Evolutionary conservation across 352 stramenopile species (phyloP).

Genomic region (Pythium phragmiticola): DNA sequence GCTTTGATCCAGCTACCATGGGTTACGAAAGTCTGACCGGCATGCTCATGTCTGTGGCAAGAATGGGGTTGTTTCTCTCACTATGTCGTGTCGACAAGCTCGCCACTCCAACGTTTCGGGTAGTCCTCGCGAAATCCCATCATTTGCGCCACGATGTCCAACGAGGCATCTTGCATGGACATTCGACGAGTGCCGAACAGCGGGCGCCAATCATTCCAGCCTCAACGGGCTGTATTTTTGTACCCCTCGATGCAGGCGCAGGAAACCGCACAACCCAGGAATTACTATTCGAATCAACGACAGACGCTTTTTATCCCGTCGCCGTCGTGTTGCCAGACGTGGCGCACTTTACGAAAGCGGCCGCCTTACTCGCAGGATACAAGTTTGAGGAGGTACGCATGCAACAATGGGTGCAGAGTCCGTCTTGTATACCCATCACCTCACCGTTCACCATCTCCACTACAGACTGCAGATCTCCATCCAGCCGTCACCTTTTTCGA

Average conservation of each 20-base stretch:
- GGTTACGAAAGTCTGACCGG: not conserved
- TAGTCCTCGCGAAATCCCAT: conserved; percentile 8
- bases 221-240: conserved; percentile 9
- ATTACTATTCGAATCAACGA: conserved; percentile 4
- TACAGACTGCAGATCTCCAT: conserved; percentile 9
- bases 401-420: not conserved
- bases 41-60: conserved; percentile 6
- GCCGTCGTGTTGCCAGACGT: conserved; percentile 11
- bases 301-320: conserved; percentile 10
- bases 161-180: not conserved
- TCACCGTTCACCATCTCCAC: not conserved
- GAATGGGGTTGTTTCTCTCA: conserved; percentile 11
- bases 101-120: not conserved
- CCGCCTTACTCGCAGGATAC: conserved; percentile 17
- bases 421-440: not conserved
- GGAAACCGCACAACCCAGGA: not conserved
- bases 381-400: conserved; percentile 9
- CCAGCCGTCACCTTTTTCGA: conserved; percentile 17
- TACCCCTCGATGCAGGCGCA: not conserved
- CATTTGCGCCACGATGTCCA: conserved; percentile 12
- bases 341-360: conserved; percentile 7
- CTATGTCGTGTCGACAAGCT: not conserved
- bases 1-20: not conserved
- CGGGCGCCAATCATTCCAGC: not conserved
- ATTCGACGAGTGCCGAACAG: not conserved